Percentiles rank a stretch among this genome's conserved stretches.
These are phyloP conservation scores for Boechera stricta DNA, from an alignment of 345 rosid species.

Conservation along the genomic window DNA sequence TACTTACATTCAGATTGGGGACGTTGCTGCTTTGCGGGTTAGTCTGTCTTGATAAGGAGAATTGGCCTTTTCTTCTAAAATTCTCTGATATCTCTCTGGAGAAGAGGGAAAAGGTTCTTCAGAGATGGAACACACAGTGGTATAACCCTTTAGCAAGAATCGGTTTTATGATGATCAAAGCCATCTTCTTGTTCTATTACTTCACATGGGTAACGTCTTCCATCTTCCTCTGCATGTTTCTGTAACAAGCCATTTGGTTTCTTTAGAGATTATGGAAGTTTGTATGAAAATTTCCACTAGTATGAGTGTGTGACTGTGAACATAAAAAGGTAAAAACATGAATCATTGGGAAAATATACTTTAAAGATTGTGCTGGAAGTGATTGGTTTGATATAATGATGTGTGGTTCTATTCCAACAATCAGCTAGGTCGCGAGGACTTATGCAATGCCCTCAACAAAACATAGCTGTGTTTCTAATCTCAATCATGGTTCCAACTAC, in stretches of 20 bases:
- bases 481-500: neutral
- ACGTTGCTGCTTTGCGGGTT: slow-evolving; percentile 75
- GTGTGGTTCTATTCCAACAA: neutral
- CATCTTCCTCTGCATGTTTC: neutral
- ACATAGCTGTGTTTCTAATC: slow-evolving; percentile 9
- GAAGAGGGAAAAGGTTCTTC: slow-evolving; percentile 61
- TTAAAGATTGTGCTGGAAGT: neutral
- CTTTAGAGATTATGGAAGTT: neutral
- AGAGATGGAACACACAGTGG: slow-evolving; percentile 58
- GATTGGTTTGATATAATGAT: neutral
- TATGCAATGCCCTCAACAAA: neutral
- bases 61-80: slow-evolving; percentile 69
- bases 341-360: neutral
- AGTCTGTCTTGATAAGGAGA: slow-evolving; percentile 50
- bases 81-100: slow-evolving; percentile 69
- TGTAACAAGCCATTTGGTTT: neutral
- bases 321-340: neutral
- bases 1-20: slow-evolving; percentile 70
- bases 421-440: neutral
- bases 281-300: neutral
- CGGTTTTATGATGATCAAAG: slow-evolving; percentile 59
- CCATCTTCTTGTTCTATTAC: slow-evolving; percentile 57
- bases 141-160: slow-evolving; percentile 56
- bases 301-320: neutral
- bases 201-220: slow-evolving; percentile 61